Conservation (phyloP, 371 early-diverging fungal species). For the Mucor sp. region DNA sequence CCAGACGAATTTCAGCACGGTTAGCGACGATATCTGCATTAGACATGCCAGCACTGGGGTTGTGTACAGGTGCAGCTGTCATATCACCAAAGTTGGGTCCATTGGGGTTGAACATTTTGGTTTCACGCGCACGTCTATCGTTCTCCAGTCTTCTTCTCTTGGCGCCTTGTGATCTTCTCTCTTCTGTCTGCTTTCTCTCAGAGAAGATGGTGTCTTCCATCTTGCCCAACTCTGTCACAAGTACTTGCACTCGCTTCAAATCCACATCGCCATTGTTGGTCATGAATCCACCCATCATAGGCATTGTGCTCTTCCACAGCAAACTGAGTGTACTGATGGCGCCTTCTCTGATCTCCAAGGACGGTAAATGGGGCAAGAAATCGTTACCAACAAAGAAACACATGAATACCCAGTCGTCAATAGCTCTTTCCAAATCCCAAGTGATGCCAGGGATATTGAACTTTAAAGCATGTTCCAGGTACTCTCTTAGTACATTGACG, state of each 20-base stretch:
- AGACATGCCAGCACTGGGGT: conserved; percentile 36
- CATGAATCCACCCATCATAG: conserved; percentile 82
- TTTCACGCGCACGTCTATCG: conserved; percentile 40
- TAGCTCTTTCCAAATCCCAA: conserved; percentile 89
- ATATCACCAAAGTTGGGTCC: conserved; percentile 37
- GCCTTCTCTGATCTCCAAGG: conserved; percentile 96
- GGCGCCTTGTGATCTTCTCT: conserved; percentile 37
- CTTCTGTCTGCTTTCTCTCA: conserved; percentile 65
- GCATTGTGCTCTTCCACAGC: conserved; percentile 83
- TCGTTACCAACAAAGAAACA: conserved; percentile 99
- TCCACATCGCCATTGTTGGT: conserved; percentile 87
- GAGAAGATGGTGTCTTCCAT: conserved; percentile 87
- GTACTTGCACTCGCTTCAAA: conserved; percentile 71
- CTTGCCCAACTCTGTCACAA: conserved; percentile 82
- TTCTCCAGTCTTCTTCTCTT: conserved; percentile 51
- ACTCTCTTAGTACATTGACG: conserved; percentile 90
- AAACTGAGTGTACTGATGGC: conserved; percentile 91
- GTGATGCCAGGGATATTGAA: conserved; percentile 64
- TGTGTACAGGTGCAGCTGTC: conserved; percentile 43
- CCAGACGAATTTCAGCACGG: conserved; percentile 37
- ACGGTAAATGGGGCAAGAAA: conserved; percentile 98
- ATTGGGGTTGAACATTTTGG: conserved; percentile 27
- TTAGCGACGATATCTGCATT: conserved; percentile 45
- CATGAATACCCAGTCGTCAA: conserved; percentile 99
- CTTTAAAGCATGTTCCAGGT: conserved; percentile 85